A percentile compares a stretch with the other conserved stretches of the same genome.
phyloP scores from a whole-genome alignment of 2,329 filamentous ascomycete genomes.

The Epichloe gansuensis region DNA sequence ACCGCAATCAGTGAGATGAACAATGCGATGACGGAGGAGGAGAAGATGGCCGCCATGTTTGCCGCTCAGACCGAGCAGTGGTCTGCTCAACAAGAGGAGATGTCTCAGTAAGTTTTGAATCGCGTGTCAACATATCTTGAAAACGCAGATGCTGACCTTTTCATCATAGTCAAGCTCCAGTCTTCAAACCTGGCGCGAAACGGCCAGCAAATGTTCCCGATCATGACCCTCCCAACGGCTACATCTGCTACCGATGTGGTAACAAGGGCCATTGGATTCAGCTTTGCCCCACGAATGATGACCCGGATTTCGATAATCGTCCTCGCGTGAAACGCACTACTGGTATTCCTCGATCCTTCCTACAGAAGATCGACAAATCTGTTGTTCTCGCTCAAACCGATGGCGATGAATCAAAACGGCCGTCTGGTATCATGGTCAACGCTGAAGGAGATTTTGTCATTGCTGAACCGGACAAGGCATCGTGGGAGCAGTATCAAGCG shows the following conservation, averaged over 20 bases:
- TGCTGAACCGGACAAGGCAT: slow-evolving; percentile 85
- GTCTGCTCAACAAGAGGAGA: slow-evolving; percentile 84
- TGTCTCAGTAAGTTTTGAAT: slow-evolving; percentile 54
- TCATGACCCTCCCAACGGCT: slow-evolving; percentile 83
- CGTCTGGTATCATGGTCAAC: slow-evolving; percentile 91
- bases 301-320: slow-evolving; percentile 87
- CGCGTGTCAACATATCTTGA: not conserved
- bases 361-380: slow-evolving; percentile 91
- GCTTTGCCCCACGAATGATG: slow-evolving; percentile 94
- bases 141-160: slow-evolving; percentile 18
- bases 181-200: slow-evolving; percentile 49
- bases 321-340: slow-evolving; percentile 92
- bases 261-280: slow-evolving; percentile 99
- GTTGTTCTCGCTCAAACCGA: slow-evolving; percentile 60
- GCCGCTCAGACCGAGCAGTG: slow-evolving; percentile 82
- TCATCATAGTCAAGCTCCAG: slow-evolving; percentile 42
- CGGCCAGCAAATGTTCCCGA: slow-evolving; percentile 68
- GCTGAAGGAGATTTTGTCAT: slow-evolving; percentile 96
- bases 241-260: slow-evolving; percentile 91
- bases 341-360: slow-evolving; percentile 87
- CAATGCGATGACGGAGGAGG: slow-evolving; percentile 78
- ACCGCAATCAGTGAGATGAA: slow-evolving; percentile 54
- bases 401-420: slow-evolving; percentile 70
- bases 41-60: slow-evolving; percentile 87
- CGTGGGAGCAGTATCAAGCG: slow-evolving; percentile 95